Evolutionary conservation across 169 alveolate genomes (phyloP), one percentile per base, ranked within the genome.

Genomic region (Plasmodium chabaudi): DNA sequence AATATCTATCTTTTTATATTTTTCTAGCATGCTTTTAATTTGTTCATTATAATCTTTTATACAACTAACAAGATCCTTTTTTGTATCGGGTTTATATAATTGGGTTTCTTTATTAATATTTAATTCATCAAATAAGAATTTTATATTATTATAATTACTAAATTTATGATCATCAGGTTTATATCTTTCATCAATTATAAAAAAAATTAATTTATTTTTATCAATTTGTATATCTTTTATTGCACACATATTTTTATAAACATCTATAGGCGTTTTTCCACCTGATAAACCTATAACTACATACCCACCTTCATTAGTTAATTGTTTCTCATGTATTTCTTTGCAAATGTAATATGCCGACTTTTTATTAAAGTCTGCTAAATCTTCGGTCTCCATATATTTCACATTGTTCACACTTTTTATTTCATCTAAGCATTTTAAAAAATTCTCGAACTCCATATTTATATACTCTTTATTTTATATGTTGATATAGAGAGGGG

Each of bases 271-370:
- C 4, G 88, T 77, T 63, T 46, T 46, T 6, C 88, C 88, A 13
- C 88, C 88, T 15, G 88, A 77, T 44, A 77, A 56, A 1, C 88
- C 88, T 77, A 77, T 77, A 34, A 77, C 88, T 1, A 64, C 79
- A 51, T 77, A 17, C 13, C 88, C 88, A 53, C 56, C 57, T 34
- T 77, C 68, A 49, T 63, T 77, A 56, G 42, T 57, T 51, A 47
- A 44, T 15, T 77, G 88, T 15, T 77, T 77, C 15, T 77, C 88
- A 25, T 67, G 42, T 21, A 77, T 77, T 68, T 77, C 77, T 23
- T 77, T 65, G 23, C 88, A 77, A 3, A 77, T 77, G 42, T 77
- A 77, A 68, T 77, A 77, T n/a, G 88, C 88, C 3, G 77, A 12
- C 47, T 77, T 77, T 17, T 23, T 19, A 44, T 77, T 64, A 77